phyloP scores from a whole-genome alignment of 768 basidiomycete genomes.

The Cystobasidium ongulense region DNA sequence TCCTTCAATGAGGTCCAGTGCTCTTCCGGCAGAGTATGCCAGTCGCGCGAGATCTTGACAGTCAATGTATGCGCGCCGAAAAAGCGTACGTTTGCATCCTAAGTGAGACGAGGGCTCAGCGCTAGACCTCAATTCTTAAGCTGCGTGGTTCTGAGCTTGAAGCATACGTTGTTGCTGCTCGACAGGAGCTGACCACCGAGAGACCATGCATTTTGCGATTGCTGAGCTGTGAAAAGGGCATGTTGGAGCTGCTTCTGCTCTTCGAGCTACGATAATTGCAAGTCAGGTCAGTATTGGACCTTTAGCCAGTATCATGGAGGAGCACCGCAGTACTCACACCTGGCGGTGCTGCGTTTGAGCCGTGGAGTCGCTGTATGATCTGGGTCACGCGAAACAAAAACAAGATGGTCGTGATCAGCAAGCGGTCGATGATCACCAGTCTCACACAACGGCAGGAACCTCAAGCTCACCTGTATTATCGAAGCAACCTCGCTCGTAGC shows the following conservation, averaged over 20 bases:
- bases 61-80: conserved; percentile 31
- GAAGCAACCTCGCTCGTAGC: neutral
- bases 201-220: conserved; percentile 12
- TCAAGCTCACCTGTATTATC: neutral
- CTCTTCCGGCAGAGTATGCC: conserved; percentile 4
- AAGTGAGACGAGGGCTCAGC: neutral
- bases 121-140: neutral
- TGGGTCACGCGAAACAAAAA: neutral
- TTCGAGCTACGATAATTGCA: neutral
- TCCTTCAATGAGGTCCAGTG: conserved; percentile 10
- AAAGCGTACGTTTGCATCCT: conserved; percentile 29
- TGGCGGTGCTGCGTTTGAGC: neutral
- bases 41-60: conserved; percentile 31
- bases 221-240: conserved; percentile 27
- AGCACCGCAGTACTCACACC: neutral
- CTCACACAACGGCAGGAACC: neutral
- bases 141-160: neutral
- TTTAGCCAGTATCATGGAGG: neutral
- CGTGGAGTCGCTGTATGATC: conserved; percentile 12
- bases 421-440: neutral
- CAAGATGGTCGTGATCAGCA: neutral
- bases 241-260: conserved; percentile 30
- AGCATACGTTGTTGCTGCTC: neutral
- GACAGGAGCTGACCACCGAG: conserved; percentile 20
- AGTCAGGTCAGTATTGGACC: neutral